Conservation (phyloP, 192 early-diverging fungal species). For the Umbelopsis ramanniana region DNA sequence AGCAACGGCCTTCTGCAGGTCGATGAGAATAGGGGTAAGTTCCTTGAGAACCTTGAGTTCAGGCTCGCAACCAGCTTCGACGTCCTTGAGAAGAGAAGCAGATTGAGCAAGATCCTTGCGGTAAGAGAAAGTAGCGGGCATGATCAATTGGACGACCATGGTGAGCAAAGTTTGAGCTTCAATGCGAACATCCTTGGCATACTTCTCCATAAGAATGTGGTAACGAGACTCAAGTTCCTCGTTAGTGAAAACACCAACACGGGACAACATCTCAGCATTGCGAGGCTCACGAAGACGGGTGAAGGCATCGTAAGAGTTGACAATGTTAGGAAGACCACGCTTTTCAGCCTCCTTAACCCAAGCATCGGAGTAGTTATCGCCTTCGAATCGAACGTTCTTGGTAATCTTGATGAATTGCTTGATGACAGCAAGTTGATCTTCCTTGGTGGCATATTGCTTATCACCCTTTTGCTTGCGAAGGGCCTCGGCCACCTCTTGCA, state of each 20-base stretch:
- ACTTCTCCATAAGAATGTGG: constrained; percentile 97
- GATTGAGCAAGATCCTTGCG: constrained; percentile 86
- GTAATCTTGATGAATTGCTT: constrained; percentile 79
- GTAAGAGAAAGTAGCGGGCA: constrained; percentile 90
- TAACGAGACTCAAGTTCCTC: constrained; percentile 89
- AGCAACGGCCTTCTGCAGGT: constrained; percentile 60
- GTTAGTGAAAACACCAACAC: constrained; percentile 82
- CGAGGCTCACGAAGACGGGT: constrained; percentile 71
- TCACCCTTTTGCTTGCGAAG: constrained; percentile 82
- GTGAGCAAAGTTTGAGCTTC: constrained; percentile 89
- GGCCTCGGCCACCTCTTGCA: constrained; percentile 74
- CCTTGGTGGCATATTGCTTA: constrained; percentile 75
- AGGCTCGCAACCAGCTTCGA: constrained; percentile 58
- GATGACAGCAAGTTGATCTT: constrained; percentile 91
- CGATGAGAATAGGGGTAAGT: constrained; percentile 63
- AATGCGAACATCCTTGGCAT: constrained; percentile 94
- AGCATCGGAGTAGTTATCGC: constrained; percentile 95
- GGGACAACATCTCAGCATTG: constrained; percentile 80
- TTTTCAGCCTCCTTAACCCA: constrained; percentile 93
- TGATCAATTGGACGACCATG: constrained; percentile 82
- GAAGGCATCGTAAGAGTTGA: constrained; percentile 88
- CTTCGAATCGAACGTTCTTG: constrained; percentile 93
- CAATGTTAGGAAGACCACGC: constrained; percentile 97
- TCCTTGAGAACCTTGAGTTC: constrained; percentile 73
- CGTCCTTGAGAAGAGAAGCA: constrained; percentile 68